Conservation (phyloP, 108 stramenopile genomes). For the Seminavis robusta region DNA sequence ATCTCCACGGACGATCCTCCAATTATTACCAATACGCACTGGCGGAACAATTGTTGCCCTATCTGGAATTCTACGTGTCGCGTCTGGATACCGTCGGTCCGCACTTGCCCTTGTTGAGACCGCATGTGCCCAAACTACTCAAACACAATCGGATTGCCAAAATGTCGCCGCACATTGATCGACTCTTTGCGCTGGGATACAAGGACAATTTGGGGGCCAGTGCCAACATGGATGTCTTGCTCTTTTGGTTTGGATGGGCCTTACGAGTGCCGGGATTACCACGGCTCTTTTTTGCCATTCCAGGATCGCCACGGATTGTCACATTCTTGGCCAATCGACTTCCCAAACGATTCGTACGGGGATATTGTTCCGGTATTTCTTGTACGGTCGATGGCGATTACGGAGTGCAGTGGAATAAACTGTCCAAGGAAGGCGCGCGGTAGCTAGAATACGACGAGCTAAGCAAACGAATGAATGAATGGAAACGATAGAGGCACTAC, state of each 20-base stretch:
- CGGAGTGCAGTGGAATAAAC: constrained; percentile 50
- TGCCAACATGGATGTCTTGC: constrained; percentile 53
- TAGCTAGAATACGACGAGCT: too few species aligned
- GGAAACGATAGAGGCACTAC: too few species aligned
- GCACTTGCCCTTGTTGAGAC: constrained; percentile 63
- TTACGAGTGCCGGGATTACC: constrained; percentile 46
- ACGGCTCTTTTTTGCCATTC: constrained; percentile 50
- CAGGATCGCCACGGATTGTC: constrained; percentile 44
- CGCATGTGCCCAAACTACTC: constrained; percentile 56
- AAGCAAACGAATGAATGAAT: too few species aligned
- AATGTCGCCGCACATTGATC: constrained; percentile 53
- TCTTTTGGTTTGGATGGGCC: neutral
- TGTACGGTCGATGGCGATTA: constrained; percentile 61
- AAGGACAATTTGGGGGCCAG: constrained; percentile 47
- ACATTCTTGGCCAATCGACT: constrained; percentile 60
- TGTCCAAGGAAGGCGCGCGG: too few species aligned
- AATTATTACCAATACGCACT: constrained; percentile 43
- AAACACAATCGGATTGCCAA: constrained; percentile 64
- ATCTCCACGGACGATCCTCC: constrained; percentile 13
- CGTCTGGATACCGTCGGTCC: constrained; percentile 59
- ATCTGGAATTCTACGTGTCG: constrained; percentile 52
- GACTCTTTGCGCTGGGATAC: constrained; percentile 59
- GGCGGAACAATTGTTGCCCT: constrained; percentile 65
- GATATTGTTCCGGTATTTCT: constrained; percentile 40
- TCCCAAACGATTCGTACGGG: constrained; percentile 60